Base-by-base conservation (phyloP, 192 early-diverging fungal species). In the Linnemannia zychae region DNA sequence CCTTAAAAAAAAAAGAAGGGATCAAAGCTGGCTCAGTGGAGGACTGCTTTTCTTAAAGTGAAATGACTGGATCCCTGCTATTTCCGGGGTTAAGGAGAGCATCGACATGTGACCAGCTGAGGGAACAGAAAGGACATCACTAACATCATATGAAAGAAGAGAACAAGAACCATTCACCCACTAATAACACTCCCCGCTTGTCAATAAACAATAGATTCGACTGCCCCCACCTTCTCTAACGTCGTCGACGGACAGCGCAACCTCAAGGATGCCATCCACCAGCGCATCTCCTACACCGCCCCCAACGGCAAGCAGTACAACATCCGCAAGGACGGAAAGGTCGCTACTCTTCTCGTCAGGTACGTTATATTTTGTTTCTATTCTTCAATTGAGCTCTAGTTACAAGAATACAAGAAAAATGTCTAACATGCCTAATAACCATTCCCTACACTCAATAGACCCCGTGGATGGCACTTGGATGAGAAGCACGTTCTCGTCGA, bases 401-500 rank as follows among this genome's bases (percentile, higher is more conserved):
- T 7, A 24, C 9, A 5, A 52, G 4, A 18, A 22, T n/a, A 24
- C 52, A 57, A 24, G 7, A 20, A 57, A 12, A 1, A 44, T 15
- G 15, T 0, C 57, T 63, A 63, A 63, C 0, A 31, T 12, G 0
- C 53, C 53, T 31, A 16, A 46, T 4, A 28, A 34, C 22, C 67
- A 28, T 15, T 73, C 15, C 18, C 17, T 40, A 49, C 36, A 6
- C 74, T 12, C 28, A 37, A 70, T 65, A 95, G 95, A 44, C 97
- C 98, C 73, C 96, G 98, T 91, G 98, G 98, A 48, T 99, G 98
- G 98, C 98, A 99, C 87, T 92, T 99, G 93, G 96, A 96, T 87
- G 98, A 99, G 89, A 96, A 94, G 84, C 98, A 99, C 76, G 89
- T 99, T 75, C 89, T 97, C 60, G 87, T 99, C 44, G 98, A 99